Conservation (phyloP, 192 early-diverging fungal genomes). For the Podila verticillata region DNA sequence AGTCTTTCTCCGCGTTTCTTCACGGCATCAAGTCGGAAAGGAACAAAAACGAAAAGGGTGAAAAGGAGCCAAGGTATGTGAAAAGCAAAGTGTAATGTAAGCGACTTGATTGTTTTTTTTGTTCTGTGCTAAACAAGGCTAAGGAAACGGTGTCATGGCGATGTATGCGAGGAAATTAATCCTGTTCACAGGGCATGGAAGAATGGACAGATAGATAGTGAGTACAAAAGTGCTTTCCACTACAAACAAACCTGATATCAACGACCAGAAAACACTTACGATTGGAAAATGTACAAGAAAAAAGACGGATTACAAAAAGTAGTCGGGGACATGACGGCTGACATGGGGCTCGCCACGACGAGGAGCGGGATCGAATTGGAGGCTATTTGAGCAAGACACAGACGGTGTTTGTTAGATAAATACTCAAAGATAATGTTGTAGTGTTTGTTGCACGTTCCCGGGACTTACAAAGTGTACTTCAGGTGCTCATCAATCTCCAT, state of each 20-base stretch:
- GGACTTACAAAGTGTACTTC: slow-evolving; percentile 96
- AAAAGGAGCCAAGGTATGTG: no score
- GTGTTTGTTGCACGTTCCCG: not conserved
- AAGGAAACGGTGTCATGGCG: no score
- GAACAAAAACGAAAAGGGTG: no score
- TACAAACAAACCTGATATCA: not conserved
- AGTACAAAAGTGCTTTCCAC: no score
- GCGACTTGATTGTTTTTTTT: no score
- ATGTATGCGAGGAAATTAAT: no score
- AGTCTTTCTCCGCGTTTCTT: no score
- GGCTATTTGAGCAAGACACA: slow-evolving; percentile 40
- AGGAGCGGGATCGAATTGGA: slow-evolving; percentile 98
- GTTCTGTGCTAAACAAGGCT: no score
- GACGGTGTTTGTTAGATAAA: not conserved
- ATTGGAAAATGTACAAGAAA: slow-evolving; percentile 5
- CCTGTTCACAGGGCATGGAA: no score
- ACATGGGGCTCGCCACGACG: slow-evolving; percentile 98
- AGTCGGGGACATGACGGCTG: slow-evolving; percentile 97
- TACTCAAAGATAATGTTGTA: not conserved
- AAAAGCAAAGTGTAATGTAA: no score
- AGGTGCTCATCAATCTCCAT: slow-evolving; percentile 99
- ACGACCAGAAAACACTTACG: not conserved
- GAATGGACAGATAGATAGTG: no score
- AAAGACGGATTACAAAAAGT: slow-evolving; percentile 82
- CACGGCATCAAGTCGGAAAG: no score